These are phyloP conservation scores for Mikania micrantha DNA, from an alignment of 129 eudicot species.

Conservation along the genomic window DNA sequence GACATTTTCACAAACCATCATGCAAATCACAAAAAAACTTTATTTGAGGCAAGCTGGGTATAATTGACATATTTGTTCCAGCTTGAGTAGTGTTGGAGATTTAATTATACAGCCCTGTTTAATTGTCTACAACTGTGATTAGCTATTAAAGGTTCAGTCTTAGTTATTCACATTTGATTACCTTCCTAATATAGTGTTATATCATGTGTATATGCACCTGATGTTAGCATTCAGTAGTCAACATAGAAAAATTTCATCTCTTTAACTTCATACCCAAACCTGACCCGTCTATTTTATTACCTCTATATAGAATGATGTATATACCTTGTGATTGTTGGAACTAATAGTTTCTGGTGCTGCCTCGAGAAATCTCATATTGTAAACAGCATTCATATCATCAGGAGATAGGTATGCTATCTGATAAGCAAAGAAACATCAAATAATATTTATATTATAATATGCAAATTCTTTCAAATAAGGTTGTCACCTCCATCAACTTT, in stretches of 20 bases:
- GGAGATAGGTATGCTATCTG: slow-evolving; percentile 68
- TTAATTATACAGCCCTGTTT: too few relatives aligned
- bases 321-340: slow-evolving; percentile 17
- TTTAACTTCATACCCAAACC: neutral
- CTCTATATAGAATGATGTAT: neutral
- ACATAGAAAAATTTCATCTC: neutral
- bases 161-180: neutral
- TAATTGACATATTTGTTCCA: neutral
- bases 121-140: neutral
- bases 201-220: neutral
- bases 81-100: neutral
- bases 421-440: neutral
- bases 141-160: neutral
- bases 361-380: slow-evolving; percentile 76
- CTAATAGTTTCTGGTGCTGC: slow-evolving; percentile 51
- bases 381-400: slow-evolving; percentile 73
- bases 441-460: neutral
- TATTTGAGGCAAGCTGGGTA: neutral
- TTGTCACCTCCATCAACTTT: slow-evolving; percentile 60
- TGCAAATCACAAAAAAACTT: too few relatives aligned
- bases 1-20: too few relatives aligned
- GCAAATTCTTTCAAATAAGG: neutral
- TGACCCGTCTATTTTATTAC: neutral
- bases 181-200: slow-evolving; percentile 40
- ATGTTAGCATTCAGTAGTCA: neutral